These are phyloP conservation scores for Lodderomyces theae DNA, from an alignment of 1,139 yeast species.

Conservation along the genomic window DNA sequence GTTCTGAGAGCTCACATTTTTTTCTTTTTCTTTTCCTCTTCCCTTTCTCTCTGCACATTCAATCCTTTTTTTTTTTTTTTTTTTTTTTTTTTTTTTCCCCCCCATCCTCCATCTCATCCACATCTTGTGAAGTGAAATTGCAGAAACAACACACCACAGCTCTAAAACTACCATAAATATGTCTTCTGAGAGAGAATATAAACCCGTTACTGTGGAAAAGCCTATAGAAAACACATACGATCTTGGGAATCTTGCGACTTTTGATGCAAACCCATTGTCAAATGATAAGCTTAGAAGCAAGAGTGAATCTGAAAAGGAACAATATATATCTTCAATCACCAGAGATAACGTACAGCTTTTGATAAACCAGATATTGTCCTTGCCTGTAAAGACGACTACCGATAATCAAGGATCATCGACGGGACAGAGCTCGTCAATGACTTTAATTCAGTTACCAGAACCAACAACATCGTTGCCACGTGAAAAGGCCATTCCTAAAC, in stretches of 20 bases:
- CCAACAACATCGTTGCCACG: slow-evolving; percentile 84
- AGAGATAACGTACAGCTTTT: slow-evolving; percentile 92
- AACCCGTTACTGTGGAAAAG: slow-evolving; percentile 84
- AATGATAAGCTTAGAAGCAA: slow-evolving; percentile 50
- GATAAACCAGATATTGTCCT: slow-evolving; percentile 83
- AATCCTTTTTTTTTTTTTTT: slow-evolving; percentile 3
- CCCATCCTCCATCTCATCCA: slow-evolving; percentile 4
- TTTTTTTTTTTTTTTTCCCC: slow-evolving; percentile 5
- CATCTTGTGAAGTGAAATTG: too few species aligned
- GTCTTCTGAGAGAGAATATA: slow-evolving; percentile 34
- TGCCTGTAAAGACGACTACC: slow-evolving; percentile 82
- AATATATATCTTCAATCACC: slow-evolving; percentile 62
- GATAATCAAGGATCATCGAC: slow-evolving; percentile 65
- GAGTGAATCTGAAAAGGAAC: slow-evolving; percentile 58
- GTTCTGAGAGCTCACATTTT: background rate
- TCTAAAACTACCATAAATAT: too few species aligned
- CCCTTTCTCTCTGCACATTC: too few species aligned
- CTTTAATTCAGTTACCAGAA: slow-evolving; percentile 81
- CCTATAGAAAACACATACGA: slow-evolving; percentile 84
- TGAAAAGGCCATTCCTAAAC: slow-evolving; percentile 92
- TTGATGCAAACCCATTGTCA: slow-evolving; percentile 82
- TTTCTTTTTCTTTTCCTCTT: background rate
- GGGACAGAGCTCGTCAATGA: slow-evolving; percentile 71
- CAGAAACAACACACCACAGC: too few species aligned
- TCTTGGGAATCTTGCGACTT: slow-evolving; percentile 82